These are phyloP conservation scores for Prunus salicina DNA, from an alignment of 306 rosid genomes.

Conservation along the genomic window DNA sequence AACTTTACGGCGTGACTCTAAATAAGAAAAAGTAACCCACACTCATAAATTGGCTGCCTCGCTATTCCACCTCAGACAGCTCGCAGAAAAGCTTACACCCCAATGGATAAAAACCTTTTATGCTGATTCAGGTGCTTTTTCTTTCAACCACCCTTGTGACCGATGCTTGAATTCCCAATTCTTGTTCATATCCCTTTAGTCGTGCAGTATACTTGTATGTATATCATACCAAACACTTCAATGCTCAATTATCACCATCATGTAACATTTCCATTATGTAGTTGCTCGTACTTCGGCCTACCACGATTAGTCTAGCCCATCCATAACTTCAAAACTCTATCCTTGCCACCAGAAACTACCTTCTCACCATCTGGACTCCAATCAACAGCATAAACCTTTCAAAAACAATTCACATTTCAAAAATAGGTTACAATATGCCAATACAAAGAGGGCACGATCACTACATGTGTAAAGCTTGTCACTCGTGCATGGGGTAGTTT, in stretches of 20 bases:
- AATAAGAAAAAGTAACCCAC: not conserved
- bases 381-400: constrained; percentile 86
- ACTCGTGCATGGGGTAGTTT: not conserved
- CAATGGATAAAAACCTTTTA: not conserved
- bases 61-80: not conserved
- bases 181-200: not conserved
- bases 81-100: not conserved
- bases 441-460: not conserved
- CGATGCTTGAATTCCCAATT: not conserved
- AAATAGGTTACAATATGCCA: constrained; percentile 5
- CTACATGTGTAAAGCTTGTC: not conserved
- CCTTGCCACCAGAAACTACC: constrained; percentile 98
- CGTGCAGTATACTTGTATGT: not conserved
- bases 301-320: constrained; percentile 54
- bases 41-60: not conserved
- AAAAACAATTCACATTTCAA: not conserved
- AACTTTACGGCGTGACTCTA: not conserved
- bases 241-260: not conserved
- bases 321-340: constrained; percentile 90
- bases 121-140: not conserved
- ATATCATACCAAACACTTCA: not conserved
- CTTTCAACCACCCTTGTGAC: not conserved
- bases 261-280: not conserved
- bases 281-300: not conserved
- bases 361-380: constrained; percentile 99